Base-by-base conservation (phyloP, 306 rosid species). In the Fragaria nilgerrensis region DNA sequence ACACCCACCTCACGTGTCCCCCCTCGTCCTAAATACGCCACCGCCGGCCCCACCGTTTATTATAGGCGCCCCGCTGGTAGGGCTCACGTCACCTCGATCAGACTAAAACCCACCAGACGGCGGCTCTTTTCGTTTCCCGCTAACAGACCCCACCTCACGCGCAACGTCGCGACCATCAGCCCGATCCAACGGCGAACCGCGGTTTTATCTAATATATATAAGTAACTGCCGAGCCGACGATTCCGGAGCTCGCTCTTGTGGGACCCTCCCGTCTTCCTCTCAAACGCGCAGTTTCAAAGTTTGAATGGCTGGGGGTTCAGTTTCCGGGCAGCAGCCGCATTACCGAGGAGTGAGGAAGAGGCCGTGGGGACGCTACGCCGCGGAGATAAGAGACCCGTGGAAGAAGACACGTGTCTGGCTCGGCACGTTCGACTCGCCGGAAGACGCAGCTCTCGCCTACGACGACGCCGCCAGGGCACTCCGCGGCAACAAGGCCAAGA, bases 311-410 rank as follows among this genome's bases (percentile, higher is more conserved):
- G 36, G 36, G 36, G 88, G 94, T 29, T 80, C 88, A 4, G 90
- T 92, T 0, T 95, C 91, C 62, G 36, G 91, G 90, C 9, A 97
- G 36, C 36, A 64, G 43, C 69, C 69, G 4, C 69, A 92, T 85
- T 95, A 90, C 89, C 81, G 99, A 75, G 99, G 99, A 0, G 99
- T 95, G 0, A 55, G 99, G 2, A 95, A 95, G 96, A 77, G 99
- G 75, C 99, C 99, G 0, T 95, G 99, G 99, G 99, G 99, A 1
- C 89, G 99, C 20, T 95, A 95, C 82, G 99, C 99, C 0, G 97
- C 99, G 0, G 99, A 95, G 87, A 95, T 95, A 45, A 85, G 97
- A 3, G 97, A 95, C 55, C 99, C 99, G 0, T 95, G 99, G 99
- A 95, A 95, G 89, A 95, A 95, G 59, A 95, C 99, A 0, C 84